Evolutionary conservation across 2,329 filamentous ascomycete species (phyloP).

Genomic region (Beauveria sp.): DNA sequence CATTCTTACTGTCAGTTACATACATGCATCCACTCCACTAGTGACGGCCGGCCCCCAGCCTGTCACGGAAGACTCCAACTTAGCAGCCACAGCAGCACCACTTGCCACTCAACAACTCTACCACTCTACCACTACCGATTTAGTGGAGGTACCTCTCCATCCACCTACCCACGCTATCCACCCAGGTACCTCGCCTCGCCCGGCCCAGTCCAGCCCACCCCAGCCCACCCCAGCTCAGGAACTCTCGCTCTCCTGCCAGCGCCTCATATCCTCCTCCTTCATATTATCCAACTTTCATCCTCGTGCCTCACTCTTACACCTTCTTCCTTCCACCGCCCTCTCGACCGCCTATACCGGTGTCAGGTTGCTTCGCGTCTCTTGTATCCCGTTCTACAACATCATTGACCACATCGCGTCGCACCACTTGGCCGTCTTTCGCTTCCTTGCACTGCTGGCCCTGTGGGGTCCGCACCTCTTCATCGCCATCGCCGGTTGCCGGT

Average conservation of each 20-base stretch:
- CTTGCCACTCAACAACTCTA: neutral
- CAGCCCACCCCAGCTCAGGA: neutral
- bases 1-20: no score
- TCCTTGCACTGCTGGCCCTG: conserved; percentile 12
- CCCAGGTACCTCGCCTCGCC: neutral
- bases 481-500: conserved; percentile 6
- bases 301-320: neutral
- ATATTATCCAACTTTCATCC: neutral
- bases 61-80: neutral
- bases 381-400: neutral
- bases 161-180: no score
- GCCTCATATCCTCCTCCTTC: neutral
- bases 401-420: neutral
- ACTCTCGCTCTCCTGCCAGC: neutral
- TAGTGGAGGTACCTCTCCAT: no score
- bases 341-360: neutral
- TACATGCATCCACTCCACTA: no score
- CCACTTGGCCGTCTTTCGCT: conserved; percentile 4
- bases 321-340: neutral
- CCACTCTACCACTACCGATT: no score
- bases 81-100: neutral
- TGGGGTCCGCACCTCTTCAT: conserved; percentile 12
- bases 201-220: neutral
- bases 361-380: neutral
- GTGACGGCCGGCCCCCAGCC: neutral